Conservation (phyloP, 2,329 filamentous ascomycete species). For the Periconia digitata region DNA sequence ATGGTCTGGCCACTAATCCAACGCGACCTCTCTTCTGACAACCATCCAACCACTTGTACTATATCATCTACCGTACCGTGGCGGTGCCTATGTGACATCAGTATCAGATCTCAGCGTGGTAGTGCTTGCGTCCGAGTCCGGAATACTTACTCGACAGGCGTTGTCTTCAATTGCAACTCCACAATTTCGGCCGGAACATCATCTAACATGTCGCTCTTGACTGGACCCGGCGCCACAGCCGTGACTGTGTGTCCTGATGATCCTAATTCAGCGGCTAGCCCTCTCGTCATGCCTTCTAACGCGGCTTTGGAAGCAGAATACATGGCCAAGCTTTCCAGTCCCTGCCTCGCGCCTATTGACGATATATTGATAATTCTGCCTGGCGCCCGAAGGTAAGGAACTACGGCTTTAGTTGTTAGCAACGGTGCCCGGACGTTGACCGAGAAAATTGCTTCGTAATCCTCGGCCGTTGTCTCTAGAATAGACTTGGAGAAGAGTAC, state of each 20-base stretch:
- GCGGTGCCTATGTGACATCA: conserved; percentile 3
- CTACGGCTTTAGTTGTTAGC: conserved; percentile 56
- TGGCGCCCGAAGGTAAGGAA: conserved; percentile 52
- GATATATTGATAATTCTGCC: conserved; percentile 62
- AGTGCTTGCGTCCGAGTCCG: not conserved
- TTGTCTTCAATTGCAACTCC: conserved; percentile 53
- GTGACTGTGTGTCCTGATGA: conserved; percentile 60
- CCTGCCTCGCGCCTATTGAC: conserved; percentile 55
- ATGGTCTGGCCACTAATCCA: conserved; percentile 57
- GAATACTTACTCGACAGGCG: conserved; percentile 46
- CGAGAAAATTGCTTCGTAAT: conserved; percentile 58
- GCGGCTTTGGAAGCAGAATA: conserved; percentile 63
- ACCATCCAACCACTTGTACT: conserved; percentile 57
- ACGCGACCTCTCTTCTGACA: conserved; percentile 52
- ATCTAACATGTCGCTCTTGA: conserved; percentile 60
- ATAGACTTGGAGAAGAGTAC: conserved; percentile 29
- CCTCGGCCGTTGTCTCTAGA: conserved; percentile 45
- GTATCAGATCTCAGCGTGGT: no score
- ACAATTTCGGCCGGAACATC: conserved; percentile 54
- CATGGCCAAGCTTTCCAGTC: conserved; percentile 50
- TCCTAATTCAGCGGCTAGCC: conserved; percentile 62
- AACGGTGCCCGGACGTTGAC: conserved; percentile 60
- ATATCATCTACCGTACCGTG: conserved; percentile 51
- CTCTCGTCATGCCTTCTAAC: conserved; percentile 61
- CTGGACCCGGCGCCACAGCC: conserved; percentile 60